phyloP scores from a whole-genome alignment of 164 flowering plant genomes.

The Amborella trichopoda region DNA sequence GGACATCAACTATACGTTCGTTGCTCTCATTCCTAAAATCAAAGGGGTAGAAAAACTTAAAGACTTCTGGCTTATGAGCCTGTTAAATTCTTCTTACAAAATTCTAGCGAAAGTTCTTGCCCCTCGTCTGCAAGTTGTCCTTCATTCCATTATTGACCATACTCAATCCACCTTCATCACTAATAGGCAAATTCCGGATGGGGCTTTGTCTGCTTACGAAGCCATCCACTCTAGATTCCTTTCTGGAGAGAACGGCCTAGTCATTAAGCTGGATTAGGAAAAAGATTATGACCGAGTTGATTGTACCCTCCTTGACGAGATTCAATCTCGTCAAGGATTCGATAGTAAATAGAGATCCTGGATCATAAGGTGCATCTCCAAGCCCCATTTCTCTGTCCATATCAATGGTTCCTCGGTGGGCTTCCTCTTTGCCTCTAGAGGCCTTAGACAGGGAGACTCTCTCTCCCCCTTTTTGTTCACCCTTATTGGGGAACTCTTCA shows the following conservation, averaged over 20 bases:
- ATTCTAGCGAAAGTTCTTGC: background rate
- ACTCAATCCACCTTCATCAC: too few relatives aligned
- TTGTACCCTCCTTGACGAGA: background rate
- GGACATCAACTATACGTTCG: too few relatives aligned
- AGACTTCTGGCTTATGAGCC: background rate
- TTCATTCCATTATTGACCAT: background rate
- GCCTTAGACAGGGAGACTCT: too few relatives aligned
- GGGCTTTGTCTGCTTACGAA: background rate
- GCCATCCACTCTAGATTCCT: background rate
- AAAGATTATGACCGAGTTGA: background rate
- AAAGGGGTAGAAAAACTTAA: background rate
- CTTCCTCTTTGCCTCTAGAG: too few relatives aligned
- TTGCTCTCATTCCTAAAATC: too few relatives aligned
- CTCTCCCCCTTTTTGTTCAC: constrained; percentile 1
- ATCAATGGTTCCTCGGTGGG: background rate
- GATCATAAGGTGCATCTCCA: background rate
- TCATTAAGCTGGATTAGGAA: background rate
- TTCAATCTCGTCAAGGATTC: background rate
- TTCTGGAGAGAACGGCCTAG: too few relatives aligned
- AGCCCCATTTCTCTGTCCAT: background rate
- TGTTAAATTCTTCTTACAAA: background rate
- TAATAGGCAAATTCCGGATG: background rate
- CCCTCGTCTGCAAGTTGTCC: background rate
- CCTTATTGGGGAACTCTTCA: background rate
- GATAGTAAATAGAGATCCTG: background rate